Evolutionary conservation across 202 grass and related monocot species (phyloP).

Genomic region (Alloteropsis angusta): DNA sequence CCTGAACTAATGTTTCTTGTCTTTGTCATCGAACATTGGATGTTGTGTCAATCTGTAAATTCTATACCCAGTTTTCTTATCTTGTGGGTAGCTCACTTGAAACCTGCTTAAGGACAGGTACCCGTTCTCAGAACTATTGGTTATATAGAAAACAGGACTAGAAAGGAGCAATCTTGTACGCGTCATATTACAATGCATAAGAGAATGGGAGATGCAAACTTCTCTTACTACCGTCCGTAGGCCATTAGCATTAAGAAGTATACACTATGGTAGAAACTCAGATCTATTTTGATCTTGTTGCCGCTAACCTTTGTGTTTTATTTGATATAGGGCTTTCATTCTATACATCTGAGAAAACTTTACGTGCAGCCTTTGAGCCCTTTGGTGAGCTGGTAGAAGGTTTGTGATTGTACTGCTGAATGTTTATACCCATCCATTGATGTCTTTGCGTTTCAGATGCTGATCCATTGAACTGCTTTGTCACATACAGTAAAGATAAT

Average conservation of each 20-base stretch:
- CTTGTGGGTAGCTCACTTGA: neutral
- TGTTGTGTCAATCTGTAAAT: neutral
- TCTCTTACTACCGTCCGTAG: neutral
- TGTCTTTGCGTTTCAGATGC: conserved; percentile 3
- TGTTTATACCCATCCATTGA: conserved; percentile 7
- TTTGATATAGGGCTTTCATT: conserved; percentile 65
- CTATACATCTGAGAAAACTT: conserved; percentile 91
- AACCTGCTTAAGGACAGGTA: neutral
- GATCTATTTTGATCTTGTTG: neutral
- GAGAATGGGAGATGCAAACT: neutral
- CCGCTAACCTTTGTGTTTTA: conserved; percentile 2
- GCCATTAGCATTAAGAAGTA: neutral
- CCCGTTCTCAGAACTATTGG: neutral
- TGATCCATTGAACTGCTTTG: neutral
- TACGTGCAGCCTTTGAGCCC: conserved; percentile 73
- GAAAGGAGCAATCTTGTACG: neutral
- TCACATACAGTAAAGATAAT: conserved; percentile 76
- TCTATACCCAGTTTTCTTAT: neutral
- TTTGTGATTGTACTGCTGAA: conserved; percentile 28
- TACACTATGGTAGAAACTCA: neutral
- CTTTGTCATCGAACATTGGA: neutral
- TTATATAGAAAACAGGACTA: neutral
- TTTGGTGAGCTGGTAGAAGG: conserved; percentile 91
- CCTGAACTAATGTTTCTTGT: neutral
- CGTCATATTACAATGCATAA: neutral